Conservation (phyloP, 768 basidiomycete genomes). For the Collybia sp. region DNA sequence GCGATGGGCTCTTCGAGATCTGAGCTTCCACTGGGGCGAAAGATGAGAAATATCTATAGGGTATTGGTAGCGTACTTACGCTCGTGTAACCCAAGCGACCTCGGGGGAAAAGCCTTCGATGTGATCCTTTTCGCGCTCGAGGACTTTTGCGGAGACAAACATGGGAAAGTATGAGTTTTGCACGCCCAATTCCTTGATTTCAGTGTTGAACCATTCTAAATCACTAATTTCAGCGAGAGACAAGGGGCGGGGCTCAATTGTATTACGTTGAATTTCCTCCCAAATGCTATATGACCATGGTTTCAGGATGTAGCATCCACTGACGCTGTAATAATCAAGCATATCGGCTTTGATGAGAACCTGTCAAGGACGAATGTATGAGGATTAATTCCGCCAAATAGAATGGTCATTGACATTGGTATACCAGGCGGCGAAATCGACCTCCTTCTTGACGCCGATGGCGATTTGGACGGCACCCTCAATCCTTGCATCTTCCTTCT, state of each 20-base stretch:
- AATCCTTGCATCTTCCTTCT: constrained; percentile 75
- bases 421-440: constrained; percentile 93
- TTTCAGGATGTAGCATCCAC: constrained; percentile 97
- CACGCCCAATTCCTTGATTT: constrained; percentile 92
- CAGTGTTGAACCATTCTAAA: constrained; percentile 85
- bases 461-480: constrained; percentile 90
- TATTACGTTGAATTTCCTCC: constrained; percentile 88
- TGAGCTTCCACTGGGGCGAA: constrained; percentile 64
- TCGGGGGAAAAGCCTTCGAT: constrained; percentile 99
- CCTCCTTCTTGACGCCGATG: constrained; percentile 93
- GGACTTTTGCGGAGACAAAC: constrained; percentile 89
- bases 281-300: constrained; percentile 98
- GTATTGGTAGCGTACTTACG: constrained; percentile 47
- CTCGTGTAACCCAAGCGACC: constrained; percentile 99
- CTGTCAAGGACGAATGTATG: constrained; percentile 32
- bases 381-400: not conserved
- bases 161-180: constrained; percentile 99
- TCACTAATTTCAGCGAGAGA: not conserved
- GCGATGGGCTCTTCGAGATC: constrained; percentile 97
- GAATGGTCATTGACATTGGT: constrained; percentile 58
- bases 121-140: constrained; percentile 97
- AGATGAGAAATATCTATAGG: not conserved
- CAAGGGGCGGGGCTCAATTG: not conserved
- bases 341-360: constrained; percentile 98
- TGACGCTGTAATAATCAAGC: constrained; percentile 98